A percentile compares a stretch with the other conserved stretches of the same genome.
Evolutionary conservation across 129 eudicot species (phyloP).

Genomic region (Artemisia argyi): DNA sequence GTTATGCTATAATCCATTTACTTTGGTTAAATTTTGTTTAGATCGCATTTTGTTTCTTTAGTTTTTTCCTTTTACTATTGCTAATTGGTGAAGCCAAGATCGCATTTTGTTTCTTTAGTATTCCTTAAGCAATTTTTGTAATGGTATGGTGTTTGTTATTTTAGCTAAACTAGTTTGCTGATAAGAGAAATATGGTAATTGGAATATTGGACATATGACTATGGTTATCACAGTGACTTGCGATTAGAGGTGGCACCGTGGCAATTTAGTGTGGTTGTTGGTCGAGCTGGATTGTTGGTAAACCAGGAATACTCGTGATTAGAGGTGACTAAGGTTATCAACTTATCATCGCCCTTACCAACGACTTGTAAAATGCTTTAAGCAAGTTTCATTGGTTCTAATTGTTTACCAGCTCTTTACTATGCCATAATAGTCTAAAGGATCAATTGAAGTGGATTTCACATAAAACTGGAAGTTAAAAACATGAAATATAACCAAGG

Average conservation of each 20-base stretch:
- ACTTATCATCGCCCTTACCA: no score
- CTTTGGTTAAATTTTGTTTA: constrained; percentile 22
- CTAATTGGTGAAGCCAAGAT: constrained; percentile 6
- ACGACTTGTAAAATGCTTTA: no score
- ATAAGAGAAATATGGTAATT: not conserved
- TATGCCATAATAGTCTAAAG: no score
- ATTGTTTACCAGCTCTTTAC: no score
- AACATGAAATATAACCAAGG: no score
- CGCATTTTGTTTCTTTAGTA: no score
- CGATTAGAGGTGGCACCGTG: not conserved
- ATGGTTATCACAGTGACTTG: not conserved
- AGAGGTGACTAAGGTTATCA: no score
- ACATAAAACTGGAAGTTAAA: no score
- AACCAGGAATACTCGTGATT: no score
- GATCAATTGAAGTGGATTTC: no score
- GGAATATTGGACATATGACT: not conserved
- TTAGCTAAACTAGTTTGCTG: not conserved
- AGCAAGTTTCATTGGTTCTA: no score
- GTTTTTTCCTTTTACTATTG: not conserved
- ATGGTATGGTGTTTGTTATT: constrained; percentile 4
- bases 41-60: constrained; percentile 13
- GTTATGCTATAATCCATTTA: constrained; percentile 7
- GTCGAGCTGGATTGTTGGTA: not conserved
- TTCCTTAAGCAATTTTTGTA: constrained; percentile 9
- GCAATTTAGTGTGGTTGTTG: not conserved